Conservation (phyloP, 2,329 filamentous ascomycete genomes). For the Phaeosphaeriaceae sp. region DNA sequence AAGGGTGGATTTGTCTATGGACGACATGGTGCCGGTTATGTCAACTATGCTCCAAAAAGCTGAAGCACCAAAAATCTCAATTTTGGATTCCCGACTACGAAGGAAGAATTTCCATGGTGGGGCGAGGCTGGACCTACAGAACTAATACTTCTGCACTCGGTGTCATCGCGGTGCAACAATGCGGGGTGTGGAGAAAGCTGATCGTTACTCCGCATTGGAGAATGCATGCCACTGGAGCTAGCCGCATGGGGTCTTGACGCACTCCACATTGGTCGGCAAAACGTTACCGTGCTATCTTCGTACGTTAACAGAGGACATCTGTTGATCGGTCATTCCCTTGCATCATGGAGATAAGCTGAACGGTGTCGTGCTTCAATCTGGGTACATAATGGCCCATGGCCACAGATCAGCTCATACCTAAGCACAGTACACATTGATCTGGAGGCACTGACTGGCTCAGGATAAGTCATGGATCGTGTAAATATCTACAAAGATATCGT, state of each 20-base stretch:
- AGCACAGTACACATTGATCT: no score
- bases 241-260: not conserved
- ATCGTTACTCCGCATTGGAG: not conserved
- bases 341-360: no score
- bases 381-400: no score
- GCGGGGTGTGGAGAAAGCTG: not conserved
- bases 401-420: no score
- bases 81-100: not conserved
- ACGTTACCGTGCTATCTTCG: not conserved
- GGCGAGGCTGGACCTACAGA: not conserved
- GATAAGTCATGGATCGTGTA: no score
- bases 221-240: not conserved
- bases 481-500: no score
- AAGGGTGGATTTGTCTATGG: conserved; percentile 17
- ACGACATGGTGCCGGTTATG: conserved; percentile 5
- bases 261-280: not conserved
- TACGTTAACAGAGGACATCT: no score
- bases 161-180: not conserved
- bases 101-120: not conserved
- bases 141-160: not conserved
- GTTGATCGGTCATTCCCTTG: no score
- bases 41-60: not conserved
- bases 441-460: no score
- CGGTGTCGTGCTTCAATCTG: no score
- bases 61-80: no score